Base-by-base conservation (phyloP, 2,329 filamentous ascomycete genomes). In the Fusarium keratoplasticum region DNA sequence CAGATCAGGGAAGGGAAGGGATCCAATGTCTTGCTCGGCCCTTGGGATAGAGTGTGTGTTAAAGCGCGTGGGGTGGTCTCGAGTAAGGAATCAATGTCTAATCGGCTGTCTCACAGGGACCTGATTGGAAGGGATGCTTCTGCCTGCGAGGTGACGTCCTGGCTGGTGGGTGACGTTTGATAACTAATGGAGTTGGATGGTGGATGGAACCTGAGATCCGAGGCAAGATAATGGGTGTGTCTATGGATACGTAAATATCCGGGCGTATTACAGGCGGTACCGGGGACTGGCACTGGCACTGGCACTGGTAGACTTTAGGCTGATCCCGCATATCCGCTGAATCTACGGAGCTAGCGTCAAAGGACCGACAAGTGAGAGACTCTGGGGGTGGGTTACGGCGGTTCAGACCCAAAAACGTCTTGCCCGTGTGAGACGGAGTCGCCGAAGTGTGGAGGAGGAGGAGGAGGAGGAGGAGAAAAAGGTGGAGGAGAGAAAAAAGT, bases 101-200 rank as follows among this genome's bases (percentile, higher is more conserved):
- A 61, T 42, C 38, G 47, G 47, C 47, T 63, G 69, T 66, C 61
- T 72, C 70, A 70, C 38, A 27, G 27, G 27, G 47, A 33, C 38
- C 13, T 60, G 57, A 44, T 29, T 25, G 59, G 59, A 42, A 60
- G 69, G 57, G 57, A 55, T 33, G 55, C 55, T 69, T 60, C 38
- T 42, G n/a, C 62, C 66, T 73, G 71, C 67, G 73, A 57, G 50
- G 63, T 74, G 71, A 73, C 71, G 71, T 71, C 50, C 58, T 18
- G 55, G 64, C n/a, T 40, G 50, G 62, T 64, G 62, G 42, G 67
- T 73, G 70, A 73, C 71, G 71, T 69, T 69, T 50, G 44, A 50
- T 50, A 50, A 29, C 10, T 13, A 59, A 36, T 27, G 47, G n/a
- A 54, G n/a, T 22, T 22, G 40, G 63, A 60, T 36, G 29, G 44